phyloP scores from a whole-genome alignment of 306 rosid genomes.

The Citrullus amarus region DNA sequence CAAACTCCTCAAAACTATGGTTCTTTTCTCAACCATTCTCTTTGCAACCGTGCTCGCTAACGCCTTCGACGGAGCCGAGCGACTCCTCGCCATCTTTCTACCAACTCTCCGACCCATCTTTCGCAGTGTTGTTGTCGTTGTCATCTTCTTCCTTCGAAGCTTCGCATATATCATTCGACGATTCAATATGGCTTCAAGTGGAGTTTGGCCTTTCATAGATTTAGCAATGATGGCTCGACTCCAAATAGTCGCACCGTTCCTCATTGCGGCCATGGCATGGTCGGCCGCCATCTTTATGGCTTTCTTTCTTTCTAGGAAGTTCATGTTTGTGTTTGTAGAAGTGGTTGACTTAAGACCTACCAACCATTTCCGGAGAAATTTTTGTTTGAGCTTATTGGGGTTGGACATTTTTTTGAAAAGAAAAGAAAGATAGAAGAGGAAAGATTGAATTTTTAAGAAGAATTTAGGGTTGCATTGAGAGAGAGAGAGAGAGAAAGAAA shows the following conservation, averaged over 20 bases:
- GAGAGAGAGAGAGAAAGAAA: not conserved
- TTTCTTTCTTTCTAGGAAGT: constrained; percentile 42
- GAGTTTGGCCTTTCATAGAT: constrained; percentile 12
- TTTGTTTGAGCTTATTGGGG: constrained; percentile 32
- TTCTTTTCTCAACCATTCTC: constrained; percentile 48
- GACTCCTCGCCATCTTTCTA: constrained; percentile 11
- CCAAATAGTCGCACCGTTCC: constrained; percentile 43
- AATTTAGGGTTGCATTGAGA: constrained; percentile 9
- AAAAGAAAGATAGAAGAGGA: not conserved
- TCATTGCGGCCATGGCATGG: constrained; percentile 68
- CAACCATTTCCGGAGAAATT: constrained; percentile 54
- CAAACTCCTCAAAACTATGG: constrained; percentile 36
- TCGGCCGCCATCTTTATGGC: constrained; percentile 69
- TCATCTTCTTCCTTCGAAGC: not conserved
- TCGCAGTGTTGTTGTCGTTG: not conserved
- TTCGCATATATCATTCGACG: not conserved
- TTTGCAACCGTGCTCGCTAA: constrained; percentile 24
- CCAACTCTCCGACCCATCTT: constrained; percentile 19
- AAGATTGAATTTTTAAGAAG: not conserved
- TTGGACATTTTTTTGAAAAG: constrained; percentile 32
- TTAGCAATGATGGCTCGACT: constrained; percentile 48
- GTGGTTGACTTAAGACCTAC: constrained; percentile 33
- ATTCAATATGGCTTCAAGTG: not conserved
- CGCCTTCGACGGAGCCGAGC: not conserved
- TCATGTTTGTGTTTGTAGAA: constrained; percentile 37